Evolutionary conservation across 352 stramenopile species (phyloP).

Genomic region (Globisporangium cylindrosporum): DNA sequence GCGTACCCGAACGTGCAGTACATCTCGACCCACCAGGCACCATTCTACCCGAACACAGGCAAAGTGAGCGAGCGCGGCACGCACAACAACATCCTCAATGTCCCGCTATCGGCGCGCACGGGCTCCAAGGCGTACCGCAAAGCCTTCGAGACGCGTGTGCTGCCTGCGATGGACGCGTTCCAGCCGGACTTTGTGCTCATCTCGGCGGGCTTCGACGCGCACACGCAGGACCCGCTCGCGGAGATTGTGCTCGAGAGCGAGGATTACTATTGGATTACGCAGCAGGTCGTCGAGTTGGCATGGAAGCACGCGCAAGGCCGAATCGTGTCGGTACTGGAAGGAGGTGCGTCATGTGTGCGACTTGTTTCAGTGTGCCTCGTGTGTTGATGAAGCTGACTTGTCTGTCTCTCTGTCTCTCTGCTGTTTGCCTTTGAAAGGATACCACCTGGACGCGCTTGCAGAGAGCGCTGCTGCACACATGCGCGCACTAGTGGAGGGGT

Average conservation of each 20-base stretch:
- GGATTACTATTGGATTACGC: conserved; percentile 20
- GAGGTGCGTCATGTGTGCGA: conserved; percentile 4
- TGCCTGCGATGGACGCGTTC: conserved; percentile 88
- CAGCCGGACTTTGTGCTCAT: conserved; percentile 93
- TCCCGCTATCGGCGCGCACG: conserved; percentile 39
- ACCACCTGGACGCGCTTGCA: conserved; percentile 31
- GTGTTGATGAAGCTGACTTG: background rate
- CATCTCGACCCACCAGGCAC: conserved; percentile 36
- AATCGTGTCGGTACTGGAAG: conserved; percentile 13
- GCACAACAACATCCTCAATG: conserved; percentile 71
- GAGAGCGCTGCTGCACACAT: conserved; percentile 33
- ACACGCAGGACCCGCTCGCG: conserved; percentile 90
- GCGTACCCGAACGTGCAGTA: conserved; percentile 50
- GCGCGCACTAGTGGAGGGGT: conserved; percentile 30
- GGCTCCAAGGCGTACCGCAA: conserved; percentile 56
- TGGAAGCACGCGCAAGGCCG: conserved; percentile 12
- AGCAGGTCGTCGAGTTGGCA: conserved; percentile 10
- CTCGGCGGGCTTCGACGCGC: conserved; percentile 94
- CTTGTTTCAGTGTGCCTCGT: background rate
- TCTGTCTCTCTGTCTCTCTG: too few relatives aligned
- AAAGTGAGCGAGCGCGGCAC: conserved; percentile 41
- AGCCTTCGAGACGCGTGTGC: conserved; percentile 67
- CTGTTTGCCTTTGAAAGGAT: conserved; percentile 19
- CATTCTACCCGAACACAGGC: conserved; percentile 75
- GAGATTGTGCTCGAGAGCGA: conserved; percentile 59